Evolutionary conservation across 352 stramenopile species (phyloP).

Genomic region (Blastocystis sp.): DNA sequence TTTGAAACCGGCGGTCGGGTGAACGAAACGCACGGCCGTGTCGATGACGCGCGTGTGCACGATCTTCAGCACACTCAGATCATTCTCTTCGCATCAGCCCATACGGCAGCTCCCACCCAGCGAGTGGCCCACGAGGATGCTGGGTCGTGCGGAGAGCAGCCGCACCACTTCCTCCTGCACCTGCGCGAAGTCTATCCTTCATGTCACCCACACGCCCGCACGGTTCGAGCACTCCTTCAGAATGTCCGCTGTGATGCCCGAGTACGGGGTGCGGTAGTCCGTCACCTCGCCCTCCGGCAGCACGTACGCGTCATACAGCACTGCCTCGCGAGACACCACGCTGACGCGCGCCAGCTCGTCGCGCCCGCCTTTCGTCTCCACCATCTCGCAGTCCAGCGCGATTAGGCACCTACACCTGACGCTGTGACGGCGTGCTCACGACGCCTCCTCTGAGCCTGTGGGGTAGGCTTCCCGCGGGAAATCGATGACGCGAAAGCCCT

Average conservation of each 20-base stretch:
- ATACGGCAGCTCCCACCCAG: background rate
- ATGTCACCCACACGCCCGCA: background rate
- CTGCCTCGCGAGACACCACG: background rate
- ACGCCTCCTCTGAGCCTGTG: background rate
- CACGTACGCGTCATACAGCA: slow-evolving; percentile 53
- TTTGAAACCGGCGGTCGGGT: slow-evolving; percentile 41
- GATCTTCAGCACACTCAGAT: slow-evolving; percentile 49
- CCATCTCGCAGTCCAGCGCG: slow-evolving; percentile 51
- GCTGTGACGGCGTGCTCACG: background rate
- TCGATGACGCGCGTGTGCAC: slow-evolving; percentile 34
- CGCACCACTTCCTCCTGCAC: slow-evolving; percentile 19
- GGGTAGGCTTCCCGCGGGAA: background rate
- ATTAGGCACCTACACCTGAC: slow-evolving; percentile 31
- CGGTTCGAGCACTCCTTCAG: slow-evolving; percentile 20
- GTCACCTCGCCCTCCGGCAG: slow-evolving; percentile 28
- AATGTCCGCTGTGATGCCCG: slow-evolving; percentile 34
- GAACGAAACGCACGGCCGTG: slow-evolving; percentile 36
- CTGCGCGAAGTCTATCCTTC: slow-evolving; percentile 3
- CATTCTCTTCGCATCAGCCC: slow-evolving; percentile 14
- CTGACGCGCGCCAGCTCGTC: slow-evolving; percentile 48
- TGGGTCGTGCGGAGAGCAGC: slow-evolving; percentile 1
- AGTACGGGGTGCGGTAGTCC: slow-evolving; percentile 52
- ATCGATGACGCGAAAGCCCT: slow-evolving; percentile 37
- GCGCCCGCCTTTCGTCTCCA: slow-evolving; percentile 33
- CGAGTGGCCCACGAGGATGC: slow-evolving; percentile 49